Evolutionary conservation across 2,329 filamentous ascomycete genomes (phyloP).

Genomic region (Colletotrichum neosansevieriae): DNA sequence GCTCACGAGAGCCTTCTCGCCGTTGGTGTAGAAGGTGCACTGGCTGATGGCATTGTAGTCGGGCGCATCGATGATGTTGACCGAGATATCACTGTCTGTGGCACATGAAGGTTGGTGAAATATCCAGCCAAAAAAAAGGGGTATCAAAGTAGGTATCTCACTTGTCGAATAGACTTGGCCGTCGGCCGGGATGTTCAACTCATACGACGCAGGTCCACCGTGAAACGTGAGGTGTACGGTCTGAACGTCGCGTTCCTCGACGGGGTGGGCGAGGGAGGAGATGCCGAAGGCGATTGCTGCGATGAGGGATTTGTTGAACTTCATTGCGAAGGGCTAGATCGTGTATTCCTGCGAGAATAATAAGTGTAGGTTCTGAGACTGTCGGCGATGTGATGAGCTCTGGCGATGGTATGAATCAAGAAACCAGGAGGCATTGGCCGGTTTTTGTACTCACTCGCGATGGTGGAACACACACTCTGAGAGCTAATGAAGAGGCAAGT

Average conservation of each 20-base stretch:
- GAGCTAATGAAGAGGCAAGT: too few species aligned
- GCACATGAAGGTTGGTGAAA: not conserved
- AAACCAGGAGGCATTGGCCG: not conserved
- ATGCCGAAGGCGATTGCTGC: constrained; percentile 26
- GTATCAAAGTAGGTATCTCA: constrained; percentile 41
- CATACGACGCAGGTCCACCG: constrained; percentile 55
- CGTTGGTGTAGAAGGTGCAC: constrained; percentile 58
- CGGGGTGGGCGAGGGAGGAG: constrained; percentile 23
- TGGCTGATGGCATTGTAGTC: constrained; percentile 57
- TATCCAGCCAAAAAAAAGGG: not conserved
- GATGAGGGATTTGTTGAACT: constrained; percentile 34
- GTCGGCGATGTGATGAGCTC: not conserved
- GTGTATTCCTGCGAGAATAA: too few species aligned
- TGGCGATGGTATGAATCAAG: not conserved
- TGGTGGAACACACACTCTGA: too few species aligned
- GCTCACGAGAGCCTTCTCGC: constrained; percentile 48
- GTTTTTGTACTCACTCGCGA: not conserved
- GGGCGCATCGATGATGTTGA: constrained; percentile 56
- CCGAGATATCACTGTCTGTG: constrained; percentile 53
- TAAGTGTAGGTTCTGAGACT: not conserved
- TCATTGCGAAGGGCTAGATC: constrained; percentile 40
- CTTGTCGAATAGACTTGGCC: constrained; percentile 53
- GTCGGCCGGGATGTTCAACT: constrained; percentile 56
- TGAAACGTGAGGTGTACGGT: constrained; percentile 59
- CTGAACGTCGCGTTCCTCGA: constrained; percentile 48